Conservation (phyloP, 2,329 filamentous ascomycete genomes). For the Colletotrichum siamense region DNA sequence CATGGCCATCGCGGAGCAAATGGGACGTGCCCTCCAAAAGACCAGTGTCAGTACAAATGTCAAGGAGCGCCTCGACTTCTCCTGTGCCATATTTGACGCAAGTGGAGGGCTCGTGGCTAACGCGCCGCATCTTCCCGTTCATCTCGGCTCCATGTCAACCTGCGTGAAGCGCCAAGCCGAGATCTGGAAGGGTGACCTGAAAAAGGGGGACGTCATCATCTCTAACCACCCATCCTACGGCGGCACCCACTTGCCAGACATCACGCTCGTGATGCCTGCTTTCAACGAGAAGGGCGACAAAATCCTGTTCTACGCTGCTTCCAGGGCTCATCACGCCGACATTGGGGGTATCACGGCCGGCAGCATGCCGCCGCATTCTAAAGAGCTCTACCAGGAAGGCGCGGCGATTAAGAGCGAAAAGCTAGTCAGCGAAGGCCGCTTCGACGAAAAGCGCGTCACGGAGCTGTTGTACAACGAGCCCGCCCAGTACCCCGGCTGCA, state of each 20-base stretch:
- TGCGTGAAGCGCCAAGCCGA: constrained; percentile 79
- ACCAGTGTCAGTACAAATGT: constrained; percentile 83
- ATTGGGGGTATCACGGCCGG: constrained; percentile 83
- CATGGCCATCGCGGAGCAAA: constrained; percentile 87
- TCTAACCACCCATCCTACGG: constrained; percentile 86
- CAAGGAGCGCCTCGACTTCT: constrained; percentile 83
- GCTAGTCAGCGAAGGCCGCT: constrained; percentile 76
- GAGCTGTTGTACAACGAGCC: constrained; percentile 77
- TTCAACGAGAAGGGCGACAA: constrained; percentile 70
- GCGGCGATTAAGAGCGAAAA: constrained; percentile 70
- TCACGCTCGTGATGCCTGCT: constrained; percentile 80
- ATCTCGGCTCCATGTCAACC: constrained; percentile 83
- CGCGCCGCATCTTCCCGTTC: constrained; percentile 80
- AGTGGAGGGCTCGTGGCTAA: constrained; percentile 80
- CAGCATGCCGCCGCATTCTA: constrained; percentile 79
- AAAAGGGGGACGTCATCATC: constrained; percentile 81
- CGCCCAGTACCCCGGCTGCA: constrained; percentile 76
- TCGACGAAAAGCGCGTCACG: constrained; percentile 78
- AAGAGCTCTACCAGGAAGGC: constrained; percentile 67
- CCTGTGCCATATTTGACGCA: constrained; percentile 80
- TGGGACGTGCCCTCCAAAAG: constrained; percentile 81
- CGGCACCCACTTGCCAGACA: constrained; percentile 82
- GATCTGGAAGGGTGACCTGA: constrained; percentile 79
- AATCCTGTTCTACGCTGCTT: constrained; percentile 84
- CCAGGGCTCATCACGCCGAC: constrained; percentile 82